These are phyloP conservation scores for Coniochaeta hoffmannii DNA, from an alignment of 2,329 filamentous ascomycete species.

Conservation along the genomic window DNA sequence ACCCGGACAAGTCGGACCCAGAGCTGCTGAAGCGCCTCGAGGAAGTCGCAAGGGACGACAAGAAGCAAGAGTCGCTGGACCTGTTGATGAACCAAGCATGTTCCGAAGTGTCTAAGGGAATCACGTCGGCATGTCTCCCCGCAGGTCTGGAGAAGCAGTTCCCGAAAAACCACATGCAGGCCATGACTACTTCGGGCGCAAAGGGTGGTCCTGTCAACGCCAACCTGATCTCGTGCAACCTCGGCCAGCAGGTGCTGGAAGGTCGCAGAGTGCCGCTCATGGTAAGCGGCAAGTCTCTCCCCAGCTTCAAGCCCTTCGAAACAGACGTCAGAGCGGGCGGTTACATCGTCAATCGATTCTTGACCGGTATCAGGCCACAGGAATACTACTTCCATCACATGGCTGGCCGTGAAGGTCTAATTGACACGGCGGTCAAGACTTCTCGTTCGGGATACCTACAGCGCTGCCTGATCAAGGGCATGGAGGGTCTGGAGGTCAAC, in stretches of 20 bases:
- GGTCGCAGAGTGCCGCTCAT: constrained; percentile 91
- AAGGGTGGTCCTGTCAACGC: constrained; percentile 93
- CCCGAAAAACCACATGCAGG: constrained; percentile 97
- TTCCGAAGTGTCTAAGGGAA: constrained; percentile 63
- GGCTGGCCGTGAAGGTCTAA: constrained; percentile 95
- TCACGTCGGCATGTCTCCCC: constrained; percentile 76
- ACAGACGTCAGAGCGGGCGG: constrained; percentile 84
- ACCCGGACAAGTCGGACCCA: constrained; percentile 54
- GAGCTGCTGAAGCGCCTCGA: constrained; percentile 75
- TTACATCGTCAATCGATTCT: constrained; percentile 91
- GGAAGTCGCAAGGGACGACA: constrained; percentile 83
- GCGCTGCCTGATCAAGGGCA: constrained; percentile 94
- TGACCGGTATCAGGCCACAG: constrained; percentile 93
- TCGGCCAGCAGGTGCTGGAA: constrained; percentile 94
- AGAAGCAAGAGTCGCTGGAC: constrained; percentile 87
- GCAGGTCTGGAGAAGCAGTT: constrained; percentile 81
- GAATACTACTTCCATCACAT: constrained; percentile 99
- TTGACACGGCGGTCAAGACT: constrained; percentile 98
- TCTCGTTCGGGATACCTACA: constrained; percentile 95
- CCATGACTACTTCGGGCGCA: constrained; percentile 94
- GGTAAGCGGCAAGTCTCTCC: constrained; percentile 94
- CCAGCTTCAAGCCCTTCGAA: constrained; percentile 89
- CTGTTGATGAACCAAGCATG: constrained; percentile 70
- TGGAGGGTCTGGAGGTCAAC: constrained; percentile 87
- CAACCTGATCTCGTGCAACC: constrained; percentile 94